Evolutionary conservation across 2,329 filamentous ascomycete species (phyloP).

Genomic region (Xylariaceae sp.): DNA sequence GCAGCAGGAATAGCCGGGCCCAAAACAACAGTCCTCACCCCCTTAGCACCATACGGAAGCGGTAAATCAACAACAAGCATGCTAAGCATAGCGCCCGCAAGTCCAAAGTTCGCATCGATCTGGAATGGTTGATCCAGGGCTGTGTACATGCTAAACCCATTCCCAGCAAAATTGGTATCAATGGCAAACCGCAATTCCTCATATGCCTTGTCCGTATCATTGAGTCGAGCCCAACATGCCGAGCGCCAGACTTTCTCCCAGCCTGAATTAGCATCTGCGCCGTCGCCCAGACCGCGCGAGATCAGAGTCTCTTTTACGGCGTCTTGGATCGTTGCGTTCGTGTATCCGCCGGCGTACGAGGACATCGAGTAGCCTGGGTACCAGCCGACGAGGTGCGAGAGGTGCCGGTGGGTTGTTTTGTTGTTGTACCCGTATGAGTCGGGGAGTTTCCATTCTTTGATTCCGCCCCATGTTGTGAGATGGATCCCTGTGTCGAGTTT

Average conservation of each 20-base stretch:
- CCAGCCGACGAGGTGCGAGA: constrained; percentile 53
- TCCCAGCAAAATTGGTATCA: constrained; percentile 44
- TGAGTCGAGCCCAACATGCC: constrained; percentile 52
- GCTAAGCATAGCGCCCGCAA: constrained; percentile 43
- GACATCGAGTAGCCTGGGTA: constrained; percentile 49
- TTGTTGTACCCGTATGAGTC: constrained; percentile 29
- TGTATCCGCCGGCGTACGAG: constrained; percentile 38
- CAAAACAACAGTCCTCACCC: constrained; percentile 36
- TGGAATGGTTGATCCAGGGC: constrained; percentile 46
- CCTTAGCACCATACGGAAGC: constrained; percentile 17
- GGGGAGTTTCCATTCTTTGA: constrained; percentile 35
- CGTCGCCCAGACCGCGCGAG: constrained; percentile 39
- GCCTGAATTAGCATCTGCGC: constrained; percentile 46
- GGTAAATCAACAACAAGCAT: constrained; percentile 50
- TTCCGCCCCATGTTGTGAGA: constrained; percentile 28
- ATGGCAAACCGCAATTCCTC: constrained; percentile 45
- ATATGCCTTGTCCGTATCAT: constrained; percentile 46
- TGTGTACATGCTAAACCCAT: constrained; percentile 48
- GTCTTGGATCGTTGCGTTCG: constrained; percentile 37
- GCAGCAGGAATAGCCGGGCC: constrained; percentile 43
- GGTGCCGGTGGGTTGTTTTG: constrained; percentile 37
- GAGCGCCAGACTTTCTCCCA: constrained; percentile 56
- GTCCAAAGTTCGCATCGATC: constrained; percentile 55
- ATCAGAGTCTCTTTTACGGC: constrained; percentile 43
- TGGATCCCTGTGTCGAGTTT: constrained; percentile 32